Evolutionary conservation across 495 filamentous ascomycete genomes (phyloP), one percentile per base, ranked within the genome.

Genomic region (Pseudomonodictys pantanalensis): DNA sequence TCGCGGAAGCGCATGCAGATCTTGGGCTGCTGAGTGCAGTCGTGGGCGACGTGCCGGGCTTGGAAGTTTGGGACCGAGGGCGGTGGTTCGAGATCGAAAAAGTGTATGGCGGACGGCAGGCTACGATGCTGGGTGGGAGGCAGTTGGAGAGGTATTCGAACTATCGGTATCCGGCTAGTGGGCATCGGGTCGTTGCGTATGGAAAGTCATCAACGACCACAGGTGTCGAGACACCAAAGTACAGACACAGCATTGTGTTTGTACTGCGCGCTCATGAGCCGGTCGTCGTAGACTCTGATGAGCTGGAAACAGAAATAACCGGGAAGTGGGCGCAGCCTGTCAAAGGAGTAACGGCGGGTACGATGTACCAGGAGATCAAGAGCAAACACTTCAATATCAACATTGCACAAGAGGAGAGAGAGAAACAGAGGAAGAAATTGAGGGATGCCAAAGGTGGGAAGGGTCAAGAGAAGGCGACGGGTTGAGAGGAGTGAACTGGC

Each of bases 341-440:
- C 5, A 44, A 18, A 6, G 64, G 50, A 1, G 30, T 63, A 30
- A 65, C 52, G 17, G 66, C 66, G 3, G 62, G 62, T 12, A 26
- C 35, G 29, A 28, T 62, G 52, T 65, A 58, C 45, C 48, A 49
- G 32, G n/a, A 59, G 53, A 68, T 68, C 18, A 3, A 49, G 22
- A 42, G 17, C 12, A 26, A 46, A 26, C 66, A 65, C 58, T 68
- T 64, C 48, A 68, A 68, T 54, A 68, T 68, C 28, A 68, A 68
- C 56, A 63, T 29, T 4, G 53, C 43, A 25, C 1, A 63, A 8
- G 18, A 59, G 18, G 64, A 67, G 50, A 30, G 64, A 7, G 64
- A 67, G 41, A 45, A 55, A 45, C 64, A 67, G 59, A 58, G 55
- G 45, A 63, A 26, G 50, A 55, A 52, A 43, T 3, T 67, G 0